Evolutionary conservation across 495 filamentous ascomycete genomes (phyloP).

Genomic region (Penicillium ucsense): DNA sequence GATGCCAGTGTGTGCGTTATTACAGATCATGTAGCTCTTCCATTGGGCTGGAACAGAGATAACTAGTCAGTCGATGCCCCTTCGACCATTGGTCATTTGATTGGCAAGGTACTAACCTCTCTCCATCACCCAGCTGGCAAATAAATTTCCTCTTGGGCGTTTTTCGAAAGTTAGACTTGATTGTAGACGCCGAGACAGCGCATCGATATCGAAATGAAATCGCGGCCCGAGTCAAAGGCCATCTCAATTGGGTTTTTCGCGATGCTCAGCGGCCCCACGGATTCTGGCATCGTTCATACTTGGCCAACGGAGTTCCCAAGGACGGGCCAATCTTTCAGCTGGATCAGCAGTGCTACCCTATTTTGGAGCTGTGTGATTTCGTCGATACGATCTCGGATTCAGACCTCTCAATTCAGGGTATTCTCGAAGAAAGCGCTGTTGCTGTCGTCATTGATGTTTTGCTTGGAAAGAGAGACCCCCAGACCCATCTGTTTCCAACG

Average conservation of each 20-base stretch:
- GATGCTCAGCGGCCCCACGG: background rate
- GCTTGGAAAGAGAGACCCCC: background rate
- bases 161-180: background rate
- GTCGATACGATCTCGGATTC: background rate
- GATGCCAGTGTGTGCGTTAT: conserved; percentile 1
- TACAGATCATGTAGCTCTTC: conserved; percentile 1
- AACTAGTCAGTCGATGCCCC: background rate
- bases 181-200: background rate
- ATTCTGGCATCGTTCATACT: background rate
- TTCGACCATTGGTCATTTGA: background rate
- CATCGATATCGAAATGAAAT: background rate
- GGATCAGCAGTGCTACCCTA: conserved; percentile 1
- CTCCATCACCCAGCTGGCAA: background rate
- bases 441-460: background rate
- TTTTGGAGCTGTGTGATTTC: background rate
- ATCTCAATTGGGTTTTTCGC: conserved; percentile 1
- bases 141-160: background rate
- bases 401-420: background rate
- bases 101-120: too few species aligned
- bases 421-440: background rate
- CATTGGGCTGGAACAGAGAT: conserved; percentile 1
- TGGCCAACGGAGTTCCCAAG: conserved; percentile 1
- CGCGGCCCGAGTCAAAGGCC: background rate
- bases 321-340: background rate
- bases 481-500: background rate